Evolutionary conservation across 768 basidiomycete species (phyloP), one percentile per base, ranked within the genome.

Genomic region (Pisolithus orientalis): DNA sequence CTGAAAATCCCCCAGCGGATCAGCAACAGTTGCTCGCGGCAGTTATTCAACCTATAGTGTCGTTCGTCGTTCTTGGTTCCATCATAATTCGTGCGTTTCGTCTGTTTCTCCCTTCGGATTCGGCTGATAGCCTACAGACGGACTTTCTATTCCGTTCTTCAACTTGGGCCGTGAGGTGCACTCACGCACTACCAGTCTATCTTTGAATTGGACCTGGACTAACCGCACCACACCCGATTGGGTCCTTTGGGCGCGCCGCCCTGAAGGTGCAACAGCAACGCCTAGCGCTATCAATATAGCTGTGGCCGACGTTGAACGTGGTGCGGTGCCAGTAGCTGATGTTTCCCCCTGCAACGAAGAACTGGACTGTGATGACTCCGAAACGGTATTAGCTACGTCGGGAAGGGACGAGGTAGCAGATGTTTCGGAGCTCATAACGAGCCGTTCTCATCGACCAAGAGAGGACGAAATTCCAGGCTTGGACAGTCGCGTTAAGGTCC

Each of bases 21-120:
- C 84, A 89, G 59, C 74, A 82, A 45, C 90, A 96, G 56, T 58
- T 84, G 11, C 76, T 97, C n/a, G 80, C 85, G 0, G 77, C 80
- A 5, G 75, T 72, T 6, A 74, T 96, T 10, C 83, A 91, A 58
- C 89, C 92, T 1, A 85, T 97, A 44, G 89, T 94, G 0, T 76
- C 88, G 7, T 97, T 96, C 64, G 70, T 95, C 43, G 92, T 44
- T 10, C 25, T 25, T 14, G 44, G 16, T 25, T 27, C 44, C 25
- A 44, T 44, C 27, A 28, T 44, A 13, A 34, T 34, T 25, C 40
- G 40, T 21, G 8, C 17, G 40, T 24, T 4, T 42, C 40, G 40
- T 42, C 25, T 42, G 40, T 42, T 16, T 16, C 27, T 17, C 44
- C 14, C 16, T 25, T 5, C 14, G 5, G 6, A 16, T 7, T 44